Base-by-base conservation (phyloP, 805 yeast species). In the Pichia gijzeniarum region DNA sequence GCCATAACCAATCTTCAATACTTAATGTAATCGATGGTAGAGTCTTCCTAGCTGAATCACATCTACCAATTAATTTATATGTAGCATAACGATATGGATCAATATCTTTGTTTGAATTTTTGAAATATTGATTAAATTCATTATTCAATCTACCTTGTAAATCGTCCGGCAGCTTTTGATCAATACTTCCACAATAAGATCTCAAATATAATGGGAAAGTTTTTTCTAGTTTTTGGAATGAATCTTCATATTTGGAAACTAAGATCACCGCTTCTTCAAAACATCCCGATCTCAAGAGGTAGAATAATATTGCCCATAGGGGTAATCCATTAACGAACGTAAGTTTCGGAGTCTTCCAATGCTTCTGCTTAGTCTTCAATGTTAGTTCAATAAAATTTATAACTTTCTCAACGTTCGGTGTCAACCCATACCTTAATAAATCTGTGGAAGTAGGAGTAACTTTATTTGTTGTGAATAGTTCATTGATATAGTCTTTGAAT, bases 1-100 rank as follows among this genome's bases (percentile, higher is more conserved):
- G 78, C 99, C 99, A 91, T 41, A 91, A 63, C 98, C 98, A 91
- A 66, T 91, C 98, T 63, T 91, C 98, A 40, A 90, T 77, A 48
- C 95, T 85, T 32, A 80, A 65, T 27, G 91, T 77, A 33, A 76
- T 69, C n/a, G 80, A 62, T 32, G 95, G 79, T 55, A 90, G 67
- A 51, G 76, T 68, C 63, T 80, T 79, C 63, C 81, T 72, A 40
- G 84, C 70, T 58, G 83, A 59, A 67, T 81, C 82, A 63, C 96
- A 88, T 62, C 93, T 82, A n/a, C 98, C 98, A 47, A 91, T 75
- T 21, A 93, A 74, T 64, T 93, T 91, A 68, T 87, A 93, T 5
- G 89, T 83, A 0, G 96, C 93, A 60, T 82, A 84, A 60, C 90
- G 82, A 68, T 76, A 93, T 5, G 97, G 96, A 64, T 93, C 99